Conservation (phyloP, 75 land plant species). For the Cupressus sempervirens region DNA sequence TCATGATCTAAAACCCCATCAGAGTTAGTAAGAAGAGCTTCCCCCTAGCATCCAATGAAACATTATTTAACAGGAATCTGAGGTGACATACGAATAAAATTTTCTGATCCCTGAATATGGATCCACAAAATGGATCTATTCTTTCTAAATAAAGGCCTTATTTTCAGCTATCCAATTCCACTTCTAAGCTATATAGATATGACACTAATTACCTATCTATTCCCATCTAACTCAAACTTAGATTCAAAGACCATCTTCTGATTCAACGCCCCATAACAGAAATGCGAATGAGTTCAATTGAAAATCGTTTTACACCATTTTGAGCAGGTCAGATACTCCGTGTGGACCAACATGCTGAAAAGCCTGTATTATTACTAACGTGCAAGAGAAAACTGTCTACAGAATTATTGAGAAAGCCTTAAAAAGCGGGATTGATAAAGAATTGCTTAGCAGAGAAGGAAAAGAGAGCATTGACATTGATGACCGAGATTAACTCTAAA, state of each 20-base stretch:
- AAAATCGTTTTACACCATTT: not conserved
- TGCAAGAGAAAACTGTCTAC: not conserved
- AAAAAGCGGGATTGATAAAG: not conserved
- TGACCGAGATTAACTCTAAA: not conserved
- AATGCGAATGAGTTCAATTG: not conserved
- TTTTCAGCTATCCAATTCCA: conserved; percentile 3
- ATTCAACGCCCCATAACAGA: conserved; percentile 3
- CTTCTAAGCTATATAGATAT: not conserved
- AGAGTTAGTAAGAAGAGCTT: not conserved
- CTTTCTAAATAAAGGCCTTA: not conserved
- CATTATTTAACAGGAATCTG: not conserved
- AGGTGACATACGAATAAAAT: not conserved
- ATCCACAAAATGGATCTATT: not conserved
- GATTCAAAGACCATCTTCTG: conserved; percentile 3
- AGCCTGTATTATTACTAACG: not conserved
- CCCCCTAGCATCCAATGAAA: not conserved
- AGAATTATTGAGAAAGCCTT: not conserved
- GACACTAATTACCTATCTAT: not conserved
- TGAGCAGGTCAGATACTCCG: not conserved
- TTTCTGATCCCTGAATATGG: not conserved
- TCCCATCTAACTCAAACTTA: not conserved
- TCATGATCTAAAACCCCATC: not conserved
- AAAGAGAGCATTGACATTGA: not conserved
- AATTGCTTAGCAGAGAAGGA: not conserved
- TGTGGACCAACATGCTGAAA: not conserved